Base-by-base conservation (phyloP, 805 yeast species). In the Cyberlindnera euphorbiiphila region DNA sequence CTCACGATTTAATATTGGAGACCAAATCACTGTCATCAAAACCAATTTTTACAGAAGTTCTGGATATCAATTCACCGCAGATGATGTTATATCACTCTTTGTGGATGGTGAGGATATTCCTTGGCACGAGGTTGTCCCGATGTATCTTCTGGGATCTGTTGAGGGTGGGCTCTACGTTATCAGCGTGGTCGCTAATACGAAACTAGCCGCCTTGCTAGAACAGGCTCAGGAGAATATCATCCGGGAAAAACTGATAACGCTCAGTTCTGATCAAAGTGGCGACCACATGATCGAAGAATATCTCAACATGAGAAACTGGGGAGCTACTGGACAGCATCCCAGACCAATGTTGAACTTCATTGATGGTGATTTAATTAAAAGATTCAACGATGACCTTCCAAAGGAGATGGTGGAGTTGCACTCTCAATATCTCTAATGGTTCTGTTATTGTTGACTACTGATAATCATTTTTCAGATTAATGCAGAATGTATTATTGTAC, bases 111-210 rank as follows among this genome's bases (percentile, higher is more conserved):
- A 20, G 26, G 21, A 33, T 3, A 11, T 11, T 16, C 29, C 18
- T 23, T 30, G 23, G 4, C 34, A 36, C 4, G 36, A 36, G n/a
- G 28, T 50, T 14, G 22, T 42, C 4, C 59, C 59, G 4, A 25
- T 53, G 13, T 46, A 49, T 26, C 14, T 54, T 0, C 19, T 53
- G 10, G 60, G 61, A 6, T 45, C 61, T 4, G 37, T 47, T 9
- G 36, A 33, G 43, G 62, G 62, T 6, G 54, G 50, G 1, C 13
- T 56, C 6, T 54, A 53, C 28, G 34, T 42, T 16, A n/a, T 56
- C 10, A 53, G 53, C 18, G 5, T 46, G 22, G 43, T 43, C 4
- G 31, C 47, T 3, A 36, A 24, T 11, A 15, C 15, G 9, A 37
- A 36, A 3, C 24, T 25, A 5, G 22, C 19, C 10, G 24, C 22